Percentiles rank a stretch among this genome's conserved stretches.
Evolutionary conservation across 441 rosid species (phyloP).

Genomic region (Aleurites moluccanus): DNA sequence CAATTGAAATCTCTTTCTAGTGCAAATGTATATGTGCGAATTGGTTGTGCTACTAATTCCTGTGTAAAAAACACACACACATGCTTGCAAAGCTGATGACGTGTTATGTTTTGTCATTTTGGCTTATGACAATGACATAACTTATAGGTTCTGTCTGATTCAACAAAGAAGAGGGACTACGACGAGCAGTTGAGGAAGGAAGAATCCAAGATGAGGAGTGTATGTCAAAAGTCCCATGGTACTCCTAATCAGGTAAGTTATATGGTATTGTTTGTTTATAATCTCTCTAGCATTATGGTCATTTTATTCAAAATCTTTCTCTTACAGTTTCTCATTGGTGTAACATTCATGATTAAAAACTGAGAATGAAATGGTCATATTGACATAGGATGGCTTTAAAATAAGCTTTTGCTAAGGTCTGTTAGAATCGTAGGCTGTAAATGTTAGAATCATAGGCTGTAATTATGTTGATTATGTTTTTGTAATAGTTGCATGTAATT

Average conservation of each 20-base stretch:
- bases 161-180: constrained; percentile 82
- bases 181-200: constrained; percentile 90
- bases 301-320: constrained; percentile 1
- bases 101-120: constrained; percentile 11
- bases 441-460: too few relatives aligned
- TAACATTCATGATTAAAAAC: not conserved
- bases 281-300: constrained; percentile 4
- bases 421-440: too few relatives aligned
- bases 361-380: not conserved
- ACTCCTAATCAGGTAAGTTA: constrained; percentile 63
- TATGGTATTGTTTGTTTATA: not conserved
- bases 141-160: constrained; percentile 88
- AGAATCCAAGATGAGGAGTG: constrained; percentile 72
- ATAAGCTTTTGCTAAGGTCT: not conserved
- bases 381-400: not conserved
- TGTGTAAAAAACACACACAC: not conserved
- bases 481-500: too few relatives aligned
- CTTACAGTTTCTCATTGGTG: not conserved
- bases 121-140: constrained; percentile 24
- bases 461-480: too few relatives aligned
- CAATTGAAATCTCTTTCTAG: not conserved
- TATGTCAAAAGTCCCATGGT: constrained; percentile 61
- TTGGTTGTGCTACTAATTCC: constrained; percentile 12
- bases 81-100: not conserved
- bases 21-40: not conserved